Evolutionary conservation across 345 rosid species (phyloP).

Genomic region (Gossypium herbaceum): DNA sequence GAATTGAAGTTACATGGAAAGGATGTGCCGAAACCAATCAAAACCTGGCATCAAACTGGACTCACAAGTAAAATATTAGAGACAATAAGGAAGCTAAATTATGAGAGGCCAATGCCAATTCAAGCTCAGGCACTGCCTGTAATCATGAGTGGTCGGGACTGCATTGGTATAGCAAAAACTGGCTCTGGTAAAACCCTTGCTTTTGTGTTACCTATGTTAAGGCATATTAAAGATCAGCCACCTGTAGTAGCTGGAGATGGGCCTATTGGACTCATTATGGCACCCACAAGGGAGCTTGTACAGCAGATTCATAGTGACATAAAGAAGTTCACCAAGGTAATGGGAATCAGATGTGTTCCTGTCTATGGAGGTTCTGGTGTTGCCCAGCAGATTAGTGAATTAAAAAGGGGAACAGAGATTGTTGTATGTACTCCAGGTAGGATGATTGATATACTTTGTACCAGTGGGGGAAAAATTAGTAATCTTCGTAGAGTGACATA

Average conservation of each 20-base stretch:
- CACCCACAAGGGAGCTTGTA: conserved; percentile 98
- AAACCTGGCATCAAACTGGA: conserved; percentile 96
- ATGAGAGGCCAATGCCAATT: conserved; percentile 92
- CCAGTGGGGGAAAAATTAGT: conserved; percentile 87
- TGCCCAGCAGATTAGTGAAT: conserved; percentile 95
- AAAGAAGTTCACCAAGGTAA: conserved; percentile 66
- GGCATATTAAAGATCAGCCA: conserved; percentile 98
- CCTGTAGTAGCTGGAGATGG: conserved; percentile 96
- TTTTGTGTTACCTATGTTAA: conserved; percentile 94
- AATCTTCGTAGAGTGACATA: conserved; percentile 83
- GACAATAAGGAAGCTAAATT: conserved; percentile 77
- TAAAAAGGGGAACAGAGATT: conserved; percentile 91
- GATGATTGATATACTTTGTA: conserved; percentile 96
- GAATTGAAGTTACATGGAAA: conserved; percentile 93
- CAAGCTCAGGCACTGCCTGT: conserved; percentile 94
- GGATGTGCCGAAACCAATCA: conserved; percentile 86
- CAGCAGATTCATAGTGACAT: conserved; percentile 96
- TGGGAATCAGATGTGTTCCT: conserved; percentile 84
- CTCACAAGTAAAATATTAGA: conserved; percentile 80
- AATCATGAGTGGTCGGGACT: conserved; percentile 97
- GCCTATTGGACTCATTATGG: conserved; percentile 94
- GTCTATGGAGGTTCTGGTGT: conserved; percentile 98
- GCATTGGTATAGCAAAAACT: conserved; percentile 95
- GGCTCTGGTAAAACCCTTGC: conserved; percentile 98
- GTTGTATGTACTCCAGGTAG: conserved; percentile 98